phyloP scores from a whole-genome alignment of 257 asterid genomes.

The Capsicum baccatum region DNA sequence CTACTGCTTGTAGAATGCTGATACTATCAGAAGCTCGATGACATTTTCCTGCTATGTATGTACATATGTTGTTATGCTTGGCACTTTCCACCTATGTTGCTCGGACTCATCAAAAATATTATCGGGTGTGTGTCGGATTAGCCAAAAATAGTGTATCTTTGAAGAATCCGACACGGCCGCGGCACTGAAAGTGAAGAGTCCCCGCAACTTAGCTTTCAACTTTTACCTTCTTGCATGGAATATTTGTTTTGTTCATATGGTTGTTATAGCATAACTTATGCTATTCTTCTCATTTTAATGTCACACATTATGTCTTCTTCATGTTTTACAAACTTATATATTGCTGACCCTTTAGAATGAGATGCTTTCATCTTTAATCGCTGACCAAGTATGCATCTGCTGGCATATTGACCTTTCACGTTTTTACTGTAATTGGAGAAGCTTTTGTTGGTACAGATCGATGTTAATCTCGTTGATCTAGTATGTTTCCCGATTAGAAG shows the following conservation, averaged over 20 bases:
- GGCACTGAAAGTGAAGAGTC: too few species aligned
- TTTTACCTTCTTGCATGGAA: slow-evolving; percentile 3
- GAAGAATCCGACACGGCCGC: too few species aligned
- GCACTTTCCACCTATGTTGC: too few species aligned
- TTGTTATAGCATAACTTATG: slow-evolving; percentile 5
- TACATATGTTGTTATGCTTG: not conserved
- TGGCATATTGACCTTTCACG: not conserved
- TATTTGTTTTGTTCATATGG: not conserved
- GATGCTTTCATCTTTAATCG: slow-evolving; percentile 7
- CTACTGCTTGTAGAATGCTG: not conserved
- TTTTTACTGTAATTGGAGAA: not conserved
- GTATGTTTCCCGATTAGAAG: not conserved
- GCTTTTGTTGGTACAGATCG: not conserved
- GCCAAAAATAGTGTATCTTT: too few species aligned
- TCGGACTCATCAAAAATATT: too few species aligned
- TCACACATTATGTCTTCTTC: not conserved
- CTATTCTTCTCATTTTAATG: not conserved
- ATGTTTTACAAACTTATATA: not conserved
- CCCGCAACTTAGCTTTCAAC: too few species aligned
- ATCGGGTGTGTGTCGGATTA: too few species aligned
- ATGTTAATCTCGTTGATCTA: not conserved
- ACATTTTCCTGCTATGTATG: not conserved
- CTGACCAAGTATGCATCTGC: not conserved
- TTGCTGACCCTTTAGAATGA: not conserved
- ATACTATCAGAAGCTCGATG: not conserved